Evolutionary conservation across 2,329 filamentous ascomycete genomes (phyloP).

Genomic region (Aureobasidium sp.): DNA sequence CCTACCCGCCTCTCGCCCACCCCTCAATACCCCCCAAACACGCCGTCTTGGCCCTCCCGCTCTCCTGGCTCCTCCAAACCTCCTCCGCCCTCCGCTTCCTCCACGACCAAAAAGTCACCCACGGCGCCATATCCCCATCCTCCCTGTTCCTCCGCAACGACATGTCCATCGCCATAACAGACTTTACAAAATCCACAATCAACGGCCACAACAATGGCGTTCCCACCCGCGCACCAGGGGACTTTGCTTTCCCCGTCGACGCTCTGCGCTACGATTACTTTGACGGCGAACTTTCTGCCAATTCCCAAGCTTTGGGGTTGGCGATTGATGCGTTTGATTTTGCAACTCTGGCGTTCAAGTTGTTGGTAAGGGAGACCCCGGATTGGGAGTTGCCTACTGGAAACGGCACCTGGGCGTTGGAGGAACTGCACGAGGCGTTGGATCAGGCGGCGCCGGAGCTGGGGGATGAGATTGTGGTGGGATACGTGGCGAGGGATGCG

Average conservation of each 20-base stretch:
- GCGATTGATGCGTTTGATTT: conserved; percentile 5
- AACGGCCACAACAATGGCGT: conserved; percentile 3
- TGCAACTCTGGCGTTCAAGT: not conserved
- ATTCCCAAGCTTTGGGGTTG: conserved; percentile 8
- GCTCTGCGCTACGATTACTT: conserved; percentile 9
- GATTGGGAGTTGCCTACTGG: not conserved
- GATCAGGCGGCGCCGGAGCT: conserved; percentile 2
- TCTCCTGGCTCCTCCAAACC: conserved; percentile 8
- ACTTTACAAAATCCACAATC: conserved; percentile 1
- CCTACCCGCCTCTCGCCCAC: not conserved
- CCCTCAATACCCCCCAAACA: not conserved
- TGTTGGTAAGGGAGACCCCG: not conserved
- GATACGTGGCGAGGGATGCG: conserved; percentile 1
- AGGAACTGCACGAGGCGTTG: conserved; percentile 10
- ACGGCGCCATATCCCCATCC: not conserved
- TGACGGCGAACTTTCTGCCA: conserved; percentile 2
- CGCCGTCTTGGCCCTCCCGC: not conserved
- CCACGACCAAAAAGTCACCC: conserved; percentile 7
- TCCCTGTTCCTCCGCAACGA: not conserved
- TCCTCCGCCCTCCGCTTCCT: conserved; percentile 8
- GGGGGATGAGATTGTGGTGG: conserved; percentile 10
- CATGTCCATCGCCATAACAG: not conserved
- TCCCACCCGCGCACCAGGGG: not conserved
- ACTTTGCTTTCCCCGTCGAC: not conserved
- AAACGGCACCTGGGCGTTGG: conserved; percentile 9